Percentiles rank a stretch among this genome's conserved stretches.
Conservation (phyloP, 1,139 yeast species). For the Pneumocystis canis region DNA sequence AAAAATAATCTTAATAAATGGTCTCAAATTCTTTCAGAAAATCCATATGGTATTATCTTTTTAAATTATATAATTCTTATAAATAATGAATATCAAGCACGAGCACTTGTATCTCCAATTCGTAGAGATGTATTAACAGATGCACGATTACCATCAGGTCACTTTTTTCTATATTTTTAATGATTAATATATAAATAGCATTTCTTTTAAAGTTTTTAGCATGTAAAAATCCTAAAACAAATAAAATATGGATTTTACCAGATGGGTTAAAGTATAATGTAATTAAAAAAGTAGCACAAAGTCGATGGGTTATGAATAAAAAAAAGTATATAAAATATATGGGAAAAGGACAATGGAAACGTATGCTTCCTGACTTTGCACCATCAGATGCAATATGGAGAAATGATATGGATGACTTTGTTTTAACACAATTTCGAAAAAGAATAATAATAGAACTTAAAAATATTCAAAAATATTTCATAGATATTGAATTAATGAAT, state of each 20-base stretch:
- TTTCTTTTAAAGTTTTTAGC: background rate
- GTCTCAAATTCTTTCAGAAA: background rate
- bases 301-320: background rate
- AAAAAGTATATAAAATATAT: background rate
- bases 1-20: background rate
- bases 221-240: background rate
- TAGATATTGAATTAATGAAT: background rate
- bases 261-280: background rate
- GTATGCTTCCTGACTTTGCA: background rate
- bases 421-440: background rate
- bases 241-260: slow-evolving; percentile 3
- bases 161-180: background rate
- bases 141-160: background rate
- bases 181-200: background rate
- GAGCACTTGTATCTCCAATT: background rate
- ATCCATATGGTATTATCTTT: background rate
- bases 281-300: background rate
- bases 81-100: background rate
- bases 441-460: background rate
- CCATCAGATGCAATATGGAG: slow-evolving; percentile 2
- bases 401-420: slow-evolving; percentile 1
- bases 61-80: background rate
- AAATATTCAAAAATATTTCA: background rate
- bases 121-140: slow-evolving; percentile 1
- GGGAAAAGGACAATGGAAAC: background rate